Percentiles rank a stretch among this genome's conserved stretches.
Evolutionary conservation across 306 rosid species (phyloP).

Genomic region (Dryas octopetala): DNA sequence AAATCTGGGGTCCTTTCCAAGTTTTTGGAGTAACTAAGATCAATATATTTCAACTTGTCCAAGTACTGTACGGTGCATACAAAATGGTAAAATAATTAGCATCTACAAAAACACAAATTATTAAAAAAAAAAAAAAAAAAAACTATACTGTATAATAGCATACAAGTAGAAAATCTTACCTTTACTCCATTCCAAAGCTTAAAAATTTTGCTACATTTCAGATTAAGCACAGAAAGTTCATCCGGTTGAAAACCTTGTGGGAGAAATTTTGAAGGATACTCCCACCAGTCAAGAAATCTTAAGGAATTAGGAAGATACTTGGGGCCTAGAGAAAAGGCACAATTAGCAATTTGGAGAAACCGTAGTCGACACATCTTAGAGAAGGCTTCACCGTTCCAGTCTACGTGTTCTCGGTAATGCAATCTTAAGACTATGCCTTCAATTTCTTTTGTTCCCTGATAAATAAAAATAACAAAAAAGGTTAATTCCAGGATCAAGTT

Average conservation of each 20-base stretch:
- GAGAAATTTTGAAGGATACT: conserved; percentile 10
- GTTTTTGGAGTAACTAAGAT: conserved; percentile 6
- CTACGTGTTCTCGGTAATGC: neutral
- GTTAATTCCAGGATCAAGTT: neutral
- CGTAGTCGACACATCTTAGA: conserved; percentile 23
- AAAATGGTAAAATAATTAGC: neutral
- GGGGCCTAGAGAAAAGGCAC: neutral
- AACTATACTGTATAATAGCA: neutral
- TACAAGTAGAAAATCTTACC: neutral
- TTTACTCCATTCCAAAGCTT: conserved; percentile 12
- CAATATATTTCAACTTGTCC: conserved; percentile 3
- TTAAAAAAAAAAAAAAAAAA: neutral
- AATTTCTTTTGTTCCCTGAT: conserved; percentile 6
- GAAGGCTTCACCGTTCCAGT: conserved; percentile 3
- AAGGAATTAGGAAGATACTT: conserved; percentile 11
- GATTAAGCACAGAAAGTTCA: conserved; percentile 1
- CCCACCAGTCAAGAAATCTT: conserved; percentile 6
- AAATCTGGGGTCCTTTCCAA: conserved; percentile 25
- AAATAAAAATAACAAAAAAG: neutral
- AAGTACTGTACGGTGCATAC: neutral
- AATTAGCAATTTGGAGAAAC: neutral
- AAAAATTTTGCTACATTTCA: conserved; percentile 16
- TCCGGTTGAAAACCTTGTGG: neutral
- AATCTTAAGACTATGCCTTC: conserved; percentile 13
- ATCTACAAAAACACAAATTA: neutral